Evolutionary conservation across 2,329 filamentous ascomycete genomes (phyloP), one percentile per base, ranked within the genome.

Genomic region (Colletotrichum sp.): DNA sequence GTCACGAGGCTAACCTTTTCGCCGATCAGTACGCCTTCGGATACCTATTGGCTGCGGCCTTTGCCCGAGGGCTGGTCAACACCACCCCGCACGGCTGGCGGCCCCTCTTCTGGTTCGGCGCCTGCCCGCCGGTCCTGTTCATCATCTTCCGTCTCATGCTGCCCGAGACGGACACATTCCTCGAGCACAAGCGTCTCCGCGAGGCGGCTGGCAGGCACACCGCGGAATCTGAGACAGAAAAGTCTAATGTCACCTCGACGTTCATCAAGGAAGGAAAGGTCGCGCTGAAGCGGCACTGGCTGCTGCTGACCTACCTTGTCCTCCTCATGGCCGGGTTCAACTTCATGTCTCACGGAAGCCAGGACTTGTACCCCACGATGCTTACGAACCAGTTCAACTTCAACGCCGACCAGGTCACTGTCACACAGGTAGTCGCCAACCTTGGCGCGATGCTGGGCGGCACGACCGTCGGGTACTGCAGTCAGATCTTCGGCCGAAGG

Each of bases 291-390:
- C 90, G 91, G 13, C 95, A 98, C 84, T 98, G 96, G 96, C 78
- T 95, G 16, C 84, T 98, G 4, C 87, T 98, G 72, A 87, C 92
- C 44, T 98, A 98, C 85, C 88, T 98, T 73, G 94, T 98, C 8
- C 87, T 98, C 25, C 88, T 98, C 52, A 98, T 98, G 95, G 93
- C 95, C 3, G 95, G 95, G 6, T 97, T 98, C 88, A 98, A 98
- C 85, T 98, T 97, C 82, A 96, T 97, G 94, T 94, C 93, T 22
- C 94, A 96, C 82, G 94, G 94, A 70, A 94, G 91, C 27, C 84
- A 94, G 82, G 90, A 92, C 79, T 82, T 93, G 32, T 92, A 92
- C 78, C 91, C 91, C 4, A 92, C 90, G 25, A 89, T 93, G 89
- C 82, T 93, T 28, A 82, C 86, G 77, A 91, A 90, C 79, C 89